phyloP scores from a whole-genome alignment of 805 yeast species.

The Saccharomyces kudriavzevii region DNA sequence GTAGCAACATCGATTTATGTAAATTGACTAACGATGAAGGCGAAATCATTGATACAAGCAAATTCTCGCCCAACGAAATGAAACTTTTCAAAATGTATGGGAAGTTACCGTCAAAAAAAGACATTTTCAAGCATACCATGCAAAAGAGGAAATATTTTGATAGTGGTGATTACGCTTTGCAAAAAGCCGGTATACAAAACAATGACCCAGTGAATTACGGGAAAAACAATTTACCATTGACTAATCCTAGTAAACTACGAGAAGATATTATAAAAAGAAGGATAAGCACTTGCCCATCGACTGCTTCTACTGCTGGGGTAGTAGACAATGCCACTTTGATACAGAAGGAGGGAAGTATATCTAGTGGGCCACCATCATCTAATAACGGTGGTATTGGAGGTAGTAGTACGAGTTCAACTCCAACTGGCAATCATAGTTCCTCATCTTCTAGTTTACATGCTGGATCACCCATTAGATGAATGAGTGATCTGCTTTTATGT shows the following conservation, averaged over 20 bases:
- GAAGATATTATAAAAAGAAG: slow-evolving; percentile 22
- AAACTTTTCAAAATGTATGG: slow-evolving; percentile 72
- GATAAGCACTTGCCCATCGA: slow-evolving; percentile 14
- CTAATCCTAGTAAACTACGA: slow-evolving; percentile 23
- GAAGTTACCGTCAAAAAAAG: slow-evolving; percentile 69
- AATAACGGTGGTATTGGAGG: neutral
- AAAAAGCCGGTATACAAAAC: slow-evolving; percentile 43
- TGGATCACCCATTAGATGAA: neutral
- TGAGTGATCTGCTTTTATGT: neutral
- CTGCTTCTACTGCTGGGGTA: slow-evolving; percentile 9
- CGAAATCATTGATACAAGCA: slow-evolving; percentile 39
- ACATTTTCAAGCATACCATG: slow-evolving; percentile 58
- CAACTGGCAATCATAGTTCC: neutral
- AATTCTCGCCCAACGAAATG: slow-evolving; percentile 66
- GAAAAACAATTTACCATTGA: slow-evolving; percentile 18
- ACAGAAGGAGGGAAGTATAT: slow-evolving; percentile 22
- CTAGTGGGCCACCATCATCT: slow-evolving; percentile 22
- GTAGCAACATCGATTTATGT: slow-evolving; percentile 8
- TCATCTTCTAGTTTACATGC: neutral
- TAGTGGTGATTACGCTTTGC: slow-evolving; percentile 87
- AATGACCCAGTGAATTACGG: slow-evolving; percentile 11
- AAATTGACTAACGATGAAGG: slow-evolving; percentile 1
- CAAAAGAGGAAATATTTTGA: slow-evolving; percentile 85
- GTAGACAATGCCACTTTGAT: slow-evolving; percentile 2
- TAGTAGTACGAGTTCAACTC: neutral